Evolutionary conservation across 2,329 filamentous ascomycete genomes (phyloP).

Genomic region (Colletotrichum salicis): DNA sequence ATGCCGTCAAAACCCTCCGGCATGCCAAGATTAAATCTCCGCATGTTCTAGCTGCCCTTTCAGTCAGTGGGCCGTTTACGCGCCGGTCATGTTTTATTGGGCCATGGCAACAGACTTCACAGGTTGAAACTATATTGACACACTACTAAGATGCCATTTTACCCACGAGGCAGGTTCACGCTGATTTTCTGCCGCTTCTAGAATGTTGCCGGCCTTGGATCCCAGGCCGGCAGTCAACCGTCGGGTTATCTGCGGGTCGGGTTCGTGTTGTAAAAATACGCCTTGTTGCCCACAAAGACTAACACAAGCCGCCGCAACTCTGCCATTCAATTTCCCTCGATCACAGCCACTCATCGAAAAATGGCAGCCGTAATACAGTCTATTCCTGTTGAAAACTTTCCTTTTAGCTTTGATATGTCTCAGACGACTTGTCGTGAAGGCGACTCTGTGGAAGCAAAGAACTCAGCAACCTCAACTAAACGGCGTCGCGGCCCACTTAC

Average conservation of each 20-base stretch:
- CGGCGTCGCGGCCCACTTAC: background rate
- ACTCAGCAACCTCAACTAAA: background rate
- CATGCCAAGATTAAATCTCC: background rate
- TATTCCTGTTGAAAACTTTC: background rate
- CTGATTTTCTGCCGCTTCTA: background rate
- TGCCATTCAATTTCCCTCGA: too few species aligned
- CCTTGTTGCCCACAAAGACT: too few species aligned
- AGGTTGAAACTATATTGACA: background rate
- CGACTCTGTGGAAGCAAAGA: background rate
- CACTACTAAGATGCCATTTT: background rate
- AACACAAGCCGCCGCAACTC: too few species aligned
- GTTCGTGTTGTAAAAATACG: too few species aligned
- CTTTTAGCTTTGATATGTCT: background rate
- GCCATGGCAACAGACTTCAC: background rate
- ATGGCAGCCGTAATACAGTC: background rate
- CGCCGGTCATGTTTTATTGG: too few species aligned
- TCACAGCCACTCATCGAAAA: background rate
- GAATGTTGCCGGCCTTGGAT: too few species aligned
- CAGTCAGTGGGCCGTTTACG: background rate
- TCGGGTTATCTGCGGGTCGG: too few species aligned
- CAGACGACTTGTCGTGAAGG: background rate
- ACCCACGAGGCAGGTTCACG: too few species aligned
- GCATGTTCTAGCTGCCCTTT: background rate
- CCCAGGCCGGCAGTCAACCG: too few species aligned
- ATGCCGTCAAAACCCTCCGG: background rate